Conservation (phyloP, 495 filamentous ascomycete species). For the Annulohypoxylon stygium region DNA sequence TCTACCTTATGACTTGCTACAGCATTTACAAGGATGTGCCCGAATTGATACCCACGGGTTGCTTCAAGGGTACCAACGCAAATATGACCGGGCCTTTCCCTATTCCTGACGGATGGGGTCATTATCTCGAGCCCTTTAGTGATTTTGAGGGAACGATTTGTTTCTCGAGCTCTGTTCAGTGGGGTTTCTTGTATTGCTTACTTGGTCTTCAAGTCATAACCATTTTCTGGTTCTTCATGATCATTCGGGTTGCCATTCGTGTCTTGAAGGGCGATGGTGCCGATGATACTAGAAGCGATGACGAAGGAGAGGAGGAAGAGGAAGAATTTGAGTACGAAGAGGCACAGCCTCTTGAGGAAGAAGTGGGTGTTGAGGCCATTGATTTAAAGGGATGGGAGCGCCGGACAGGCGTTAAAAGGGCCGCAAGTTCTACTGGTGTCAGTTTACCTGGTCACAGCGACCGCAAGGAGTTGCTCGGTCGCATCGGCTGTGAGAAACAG, state of each 20-base stretch:
- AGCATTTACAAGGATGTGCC: constrained; percentile 82
- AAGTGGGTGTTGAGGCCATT: constrained; percentile 73
- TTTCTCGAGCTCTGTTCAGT: constrained; percentile 78
- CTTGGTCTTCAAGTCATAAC: constrained; percentile 83
- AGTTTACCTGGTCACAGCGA: constrained; percentile 77
- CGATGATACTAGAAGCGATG: constrained; percentile 89
- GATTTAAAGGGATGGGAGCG: constrained; percentile 68
- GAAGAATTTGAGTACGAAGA: constrained; percentile 64
- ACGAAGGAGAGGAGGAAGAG: constrained; percentile 76
- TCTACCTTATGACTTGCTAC: constrained; percentile 82
- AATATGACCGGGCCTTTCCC: constrained; percentile 69
- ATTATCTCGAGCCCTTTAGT: constrained; percentile 78
- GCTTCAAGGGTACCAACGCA: constrained; percentile 68
- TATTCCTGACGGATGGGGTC: constrained; percentile 67
- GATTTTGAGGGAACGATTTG: constrained; percentile 78
- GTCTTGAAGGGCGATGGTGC: constrained; percentile 82
- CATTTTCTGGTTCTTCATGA: constrained; percentile 91
- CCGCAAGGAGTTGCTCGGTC: constrained; percentile 76
- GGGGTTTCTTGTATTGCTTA: constrained; percentile 79
- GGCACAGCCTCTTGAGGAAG: constrained; percentile 69
- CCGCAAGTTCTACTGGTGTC: constrained; percentile 66
- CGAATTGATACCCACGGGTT: constrained; percentile 72
- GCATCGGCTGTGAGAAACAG: constrained; percentile 82
- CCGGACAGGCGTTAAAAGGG: constrained; percentile 59
- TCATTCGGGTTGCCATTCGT: constrained; percentile 79